Base-by-base conservation (phyloP, 306 rosid species). In the Inga leiocalycina region DNA sequence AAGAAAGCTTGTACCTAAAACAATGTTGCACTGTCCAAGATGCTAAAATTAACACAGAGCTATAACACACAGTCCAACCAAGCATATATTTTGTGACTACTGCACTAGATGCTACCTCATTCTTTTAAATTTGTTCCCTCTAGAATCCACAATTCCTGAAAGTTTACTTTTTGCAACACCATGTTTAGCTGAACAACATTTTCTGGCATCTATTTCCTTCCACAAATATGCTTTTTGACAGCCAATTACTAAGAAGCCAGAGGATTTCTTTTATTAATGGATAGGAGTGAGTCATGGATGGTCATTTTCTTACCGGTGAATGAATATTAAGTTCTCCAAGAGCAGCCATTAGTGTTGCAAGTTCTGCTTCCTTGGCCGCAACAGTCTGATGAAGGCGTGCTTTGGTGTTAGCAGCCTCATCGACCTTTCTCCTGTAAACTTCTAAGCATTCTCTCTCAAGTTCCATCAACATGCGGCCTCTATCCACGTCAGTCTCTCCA, bases 391-490 rank as follows among this genome's bases (percentile, higher is more conserved):
- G 97, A 81, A 93, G 94, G 52, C 94, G 94, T 30, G 99, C 98
- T 89, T 94, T 93, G 64, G 89, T 87, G 88, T 92, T 92, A 79
- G 88, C 91, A 72, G 97, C 98, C 85, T 96, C 99, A 37, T 96
- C 97, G 49, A 96, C 98, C 86, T 87, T 92, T 82, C 97, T 89
- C 85, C 94, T 85, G 86, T 96, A 96, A 74, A 96, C 93, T 64
- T 96, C 98, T 81, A 96, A 87, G 89, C 99, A 96, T 82, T 92
- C 99, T 88, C 94, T 92, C 87, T 96, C 99, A 82, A 96, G 85
- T 61, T 94, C 97, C 80, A 91, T 61, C 61, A 96, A 81, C 98
- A 92, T 92, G 0, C 97, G 92, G 76, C 92, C 97, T 88, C 85
- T 91, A 27, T 96, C 98, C 76, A 87, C 85, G 56, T 88, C 92